Evolutionary conservation across 1,139 yeast genomes (phyloP).

Genomic region (Suzukiozyma palmioleophila): DNA sequence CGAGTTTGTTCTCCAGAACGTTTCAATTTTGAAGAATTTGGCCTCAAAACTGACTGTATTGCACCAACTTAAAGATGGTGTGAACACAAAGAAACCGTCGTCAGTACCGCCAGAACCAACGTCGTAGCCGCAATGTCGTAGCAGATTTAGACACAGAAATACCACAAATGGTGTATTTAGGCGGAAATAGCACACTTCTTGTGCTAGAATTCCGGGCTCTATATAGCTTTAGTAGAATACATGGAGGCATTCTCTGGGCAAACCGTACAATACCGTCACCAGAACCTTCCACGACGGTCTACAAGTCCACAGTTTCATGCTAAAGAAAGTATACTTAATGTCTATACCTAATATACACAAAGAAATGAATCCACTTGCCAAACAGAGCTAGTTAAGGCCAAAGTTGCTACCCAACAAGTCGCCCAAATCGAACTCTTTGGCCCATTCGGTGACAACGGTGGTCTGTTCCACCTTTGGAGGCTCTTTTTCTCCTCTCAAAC

Average conservation of each 20-base stretch:
- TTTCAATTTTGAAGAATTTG: slow-evolving; percentile 20
- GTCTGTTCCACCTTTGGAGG: slow-evolving; percentile 65
- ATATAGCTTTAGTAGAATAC: no score
- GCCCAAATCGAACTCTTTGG: slow-evolving; percentile 89
- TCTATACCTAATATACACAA: not conserved
- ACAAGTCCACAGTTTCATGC: not conserved
- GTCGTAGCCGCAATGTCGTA: no score
- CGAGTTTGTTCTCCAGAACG: slow-evolving; percentile 23
- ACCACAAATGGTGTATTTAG: no score
- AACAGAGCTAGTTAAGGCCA: slow-evolving; percentile 15
- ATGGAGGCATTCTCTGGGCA: no score
- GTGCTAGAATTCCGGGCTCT: no score
- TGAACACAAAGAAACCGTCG: not conserved
- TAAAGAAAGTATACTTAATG: not conserved
- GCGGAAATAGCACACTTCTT: no score
- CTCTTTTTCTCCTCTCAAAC: slow-evolving; percentile 43
- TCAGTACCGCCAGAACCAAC: not conserved
- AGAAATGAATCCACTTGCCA: not conserved
- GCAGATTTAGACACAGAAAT: no score
- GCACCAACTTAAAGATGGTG: slow-evolving; percentile 5
- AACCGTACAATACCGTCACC: no score
- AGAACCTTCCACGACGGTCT: no score
- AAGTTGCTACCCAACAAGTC: slow-evolving; percentile 55
- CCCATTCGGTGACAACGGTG: slow-evolving; percentile 84
- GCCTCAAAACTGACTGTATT: slow-evolving; percentile 12